These are phyloP conservation scores for Mycena vitilis DNA, from an alignment of 768 basidiomycete genomes.

Conservation along the genomic window DNA sequence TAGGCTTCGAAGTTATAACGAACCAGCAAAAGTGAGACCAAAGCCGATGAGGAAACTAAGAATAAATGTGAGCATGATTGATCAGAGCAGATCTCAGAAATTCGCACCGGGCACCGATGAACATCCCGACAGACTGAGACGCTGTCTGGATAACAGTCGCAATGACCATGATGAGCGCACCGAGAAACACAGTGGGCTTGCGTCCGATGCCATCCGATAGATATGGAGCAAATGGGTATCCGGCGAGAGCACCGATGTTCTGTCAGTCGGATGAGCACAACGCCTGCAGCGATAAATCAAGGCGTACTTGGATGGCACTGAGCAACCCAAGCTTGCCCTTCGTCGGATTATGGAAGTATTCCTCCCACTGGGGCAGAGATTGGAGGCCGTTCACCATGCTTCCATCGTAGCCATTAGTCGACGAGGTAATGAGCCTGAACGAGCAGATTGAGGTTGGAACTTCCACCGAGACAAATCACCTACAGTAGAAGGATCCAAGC, in stretches of 20 bases:
- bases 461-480: slow-evolving; percentile 36
- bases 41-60: slow-evolving; percentile 77
- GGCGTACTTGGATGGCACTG: slow-evolving; percentile 74
- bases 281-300: too few relatives aligned
- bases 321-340: slow-evolving; percentile 72
- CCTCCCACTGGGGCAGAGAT: slow-evolving; percentile 70
- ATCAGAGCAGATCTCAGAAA: background rate
- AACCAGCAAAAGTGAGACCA: slow-evolving; percentile 76
- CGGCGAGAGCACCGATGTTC: slow-evolving; percentile 78
- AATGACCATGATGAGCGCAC: slow-evolving; percentile 74
- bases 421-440: slow-evolving; percentile 72
- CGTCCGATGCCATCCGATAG: slow-evolving; percentile 80
- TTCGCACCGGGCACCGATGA: slow-evolving; percentile 75
- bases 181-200: slow-evolving; percentile 71
- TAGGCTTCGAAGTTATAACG: slow-evolving; percentile 53
- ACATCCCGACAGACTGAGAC: slow-evolving; percentile 78
- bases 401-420: slow-evolving; percentile 81
- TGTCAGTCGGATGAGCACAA: slow-evolving; percentile 39
- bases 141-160: slow-evolving; percentile 78
- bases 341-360: slow-evolving; percentile 67
- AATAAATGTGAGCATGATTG: background rate
- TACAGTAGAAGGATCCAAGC: slow-evolving; percentile 77
- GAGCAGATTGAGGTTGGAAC: background rate
- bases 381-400: slow-evolving; percentile 87
- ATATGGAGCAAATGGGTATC: slow-evolving; percentile 78